Evolutionary conservation across 2,329 filamentous ascomycete genomes (phyloP), one percentile per base, ranked within the genome.

Genomic region (Penicillium sclerotiorum): DNA sequence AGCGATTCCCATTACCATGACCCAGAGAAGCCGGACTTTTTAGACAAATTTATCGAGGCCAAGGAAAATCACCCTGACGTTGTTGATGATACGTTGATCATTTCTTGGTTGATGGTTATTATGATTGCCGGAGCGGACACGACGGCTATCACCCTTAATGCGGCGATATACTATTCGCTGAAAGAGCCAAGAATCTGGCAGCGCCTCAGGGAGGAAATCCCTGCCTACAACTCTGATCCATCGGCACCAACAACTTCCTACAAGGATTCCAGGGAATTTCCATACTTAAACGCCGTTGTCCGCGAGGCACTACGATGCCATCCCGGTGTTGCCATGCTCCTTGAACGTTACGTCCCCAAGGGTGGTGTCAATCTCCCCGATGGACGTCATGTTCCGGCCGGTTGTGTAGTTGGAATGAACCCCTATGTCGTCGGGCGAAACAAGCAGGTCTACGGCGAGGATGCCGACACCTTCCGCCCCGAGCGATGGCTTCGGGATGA

Each of bases 201-300:
- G 15, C 56, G 51, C 5, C 52, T 64, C 1, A 41, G 45, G 20
- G 12, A 40, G 1, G 62, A 62, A 37, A 41, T 62, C 8, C 35
- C 35, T 13, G 13, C 44, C 9, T 8, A 50, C 22, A 23, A 45
- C 4, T 44, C 49, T 8, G 40, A 33, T 2, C 25, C 60, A 11
- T 41, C 25, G 2, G 20, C 22, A 6, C 45, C 49, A 0, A 52
- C 53, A 4, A 42, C 49, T 2, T 47, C 50, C 8, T 67, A 50
- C 45, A 59, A 58, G 37, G 22, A 45, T 1, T 47, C 60, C 13
- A 53, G 47, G 13, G 25, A 36, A 2, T 46, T 60, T 2, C 61
- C 61, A 3, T 80, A 81, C 57, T 70, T 83, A 9, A 68, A 77
- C 37, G 79, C 80, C 4, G 74, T 80, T 4, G 69, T 83, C 9